Evolutionary conservation across 495 filamentous ascomycete genomes (phyloP).

Genomic region (Neurospora tetraspora): DNA sequence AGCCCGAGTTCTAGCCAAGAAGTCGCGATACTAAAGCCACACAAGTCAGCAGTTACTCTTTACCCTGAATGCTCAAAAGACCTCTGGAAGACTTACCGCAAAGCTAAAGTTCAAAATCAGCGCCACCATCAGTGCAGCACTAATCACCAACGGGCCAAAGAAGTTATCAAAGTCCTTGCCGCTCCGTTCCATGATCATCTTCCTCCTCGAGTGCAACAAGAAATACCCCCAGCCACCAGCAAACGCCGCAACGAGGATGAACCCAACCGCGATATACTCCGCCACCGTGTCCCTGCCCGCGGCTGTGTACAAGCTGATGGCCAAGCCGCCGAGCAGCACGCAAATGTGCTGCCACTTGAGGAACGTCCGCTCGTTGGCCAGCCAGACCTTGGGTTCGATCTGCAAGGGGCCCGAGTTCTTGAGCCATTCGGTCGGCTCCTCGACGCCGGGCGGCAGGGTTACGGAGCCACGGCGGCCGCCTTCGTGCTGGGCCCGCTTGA

Average conservation of each 20-base stretch:
- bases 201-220: conserved; percentile 63
- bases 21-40: neutral
- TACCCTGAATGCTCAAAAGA: neutral
- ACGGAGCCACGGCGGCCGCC: conserved; percentile 1
- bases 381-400: conserved; percentile 96
- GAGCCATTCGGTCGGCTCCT: conserved; percentile 70
- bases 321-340: conserved; percentile 71
- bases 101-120: conserved; percentile 83
- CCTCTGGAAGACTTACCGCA: conserved; percentile 39
- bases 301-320: conserved; percentile 79
- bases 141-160: conserved; percentile 74
- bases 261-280: conserved; percentile 64
- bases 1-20: neutral
- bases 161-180: conserved; percentile 88
- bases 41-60: neutral
- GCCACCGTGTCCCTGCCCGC: conserved; percentile 64
- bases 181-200: conserved; percentile 73
- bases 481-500: conserved; percentile 22
- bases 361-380: conserved; percentile 95
- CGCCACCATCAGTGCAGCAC: conserved; percentile 65
- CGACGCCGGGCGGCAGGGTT: conserved; percentile 74
- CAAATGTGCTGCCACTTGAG: conserved; percentile 96
- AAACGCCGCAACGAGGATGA: conserved; percentile 73
- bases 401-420: conserved; percentile 85
- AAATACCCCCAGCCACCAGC: conserved; percentile 80